These are phyloP conservation scores for Quercus variabilis DNA, from an alignment of 306 rosid species.

Conservation along the genomic window DNA sequence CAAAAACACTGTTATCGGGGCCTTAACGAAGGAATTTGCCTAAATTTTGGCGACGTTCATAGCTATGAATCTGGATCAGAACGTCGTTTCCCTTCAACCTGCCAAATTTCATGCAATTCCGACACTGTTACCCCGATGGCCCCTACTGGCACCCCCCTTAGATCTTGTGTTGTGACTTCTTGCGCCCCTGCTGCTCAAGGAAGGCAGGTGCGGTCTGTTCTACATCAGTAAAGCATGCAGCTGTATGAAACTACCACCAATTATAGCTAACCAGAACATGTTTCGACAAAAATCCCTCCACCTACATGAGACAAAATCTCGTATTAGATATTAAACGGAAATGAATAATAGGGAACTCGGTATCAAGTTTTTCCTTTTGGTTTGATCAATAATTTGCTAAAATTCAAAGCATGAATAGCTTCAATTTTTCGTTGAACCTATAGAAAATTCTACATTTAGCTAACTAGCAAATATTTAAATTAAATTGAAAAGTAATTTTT, in stretches of 20 bases:
- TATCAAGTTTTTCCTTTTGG: background rate
- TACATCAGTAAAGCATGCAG: conserved; percentile 65
- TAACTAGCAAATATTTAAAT: background rate
- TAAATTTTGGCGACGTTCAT: no score
- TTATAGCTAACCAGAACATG: conserved; percentile 83
- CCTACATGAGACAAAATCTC: conserved; percentile 32
- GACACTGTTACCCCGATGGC: no score
- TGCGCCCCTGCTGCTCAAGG: no score
- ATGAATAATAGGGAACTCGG: no score
- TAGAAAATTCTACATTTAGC: background rate
- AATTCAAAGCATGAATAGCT: background rate
- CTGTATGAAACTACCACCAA: conserved; percentile 57
- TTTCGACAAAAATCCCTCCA: conserved; percentile 71
- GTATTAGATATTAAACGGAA: background rate
- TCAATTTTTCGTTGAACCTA: background rate
- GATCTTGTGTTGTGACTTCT: no score
- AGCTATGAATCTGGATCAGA: no score
- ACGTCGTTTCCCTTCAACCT: no score
- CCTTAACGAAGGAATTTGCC: no score
- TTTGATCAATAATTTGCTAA: background rate
- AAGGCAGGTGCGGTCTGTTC: no score
- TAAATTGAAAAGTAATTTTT: background rate
- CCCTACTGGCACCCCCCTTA: no score
- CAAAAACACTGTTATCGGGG: no score
- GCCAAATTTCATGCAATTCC: no score